phyloP scores from a whole-genome alignment of 1,284 basidiomycete species.

The Entoloma clypeatum region DNA sequence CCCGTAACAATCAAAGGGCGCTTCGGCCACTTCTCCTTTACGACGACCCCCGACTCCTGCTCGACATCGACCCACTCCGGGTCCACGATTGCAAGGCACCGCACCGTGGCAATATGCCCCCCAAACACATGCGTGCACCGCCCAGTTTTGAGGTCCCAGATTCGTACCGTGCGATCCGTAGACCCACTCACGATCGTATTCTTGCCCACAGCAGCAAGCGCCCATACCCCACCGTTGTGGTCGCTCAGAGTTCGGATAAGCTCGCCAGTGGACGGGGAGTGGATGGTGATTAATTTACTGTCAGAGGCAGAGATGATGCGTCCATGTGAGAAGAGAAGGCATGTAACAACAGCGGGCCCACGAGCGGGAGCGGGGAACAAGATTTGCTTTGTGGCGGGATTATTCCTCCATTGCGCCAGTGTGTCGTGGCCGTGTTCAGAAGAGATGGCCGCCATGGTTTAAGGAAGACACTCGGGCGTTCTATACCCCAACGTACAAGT shows the following conservation, averaged over 20 bases:
- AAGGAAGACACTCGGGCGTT: not conserved
- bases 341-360: constrained; percentile 88
- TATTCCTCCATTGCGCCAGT: constrained; percentile 71
- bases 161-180: constrained; percentile 90
- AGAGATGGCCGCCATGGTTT: constrained; percentile 53
- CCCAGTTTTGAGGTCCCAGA: constrained; percentile 84
- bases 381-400: constrained; percentile 69
- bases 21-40: constrained; percentile 78
- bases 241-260: constrained; percentile 75
- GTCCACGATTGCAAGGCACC: constrained; percentile 87
- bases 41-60: constrained; percentile 51
- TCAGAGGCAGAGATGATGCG: constrained; percentile 95
- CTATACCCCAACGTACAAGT: not conserved
- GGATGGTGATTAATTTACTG: constrained; percentile 91
- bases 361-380: constrained; percentile 87
- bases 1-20: constrained; percentile 89
- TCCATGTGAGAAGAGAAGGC: constrained; percentile 87
- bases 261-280: constrained; percentile 77
- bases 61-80: constrained; percentile 77
- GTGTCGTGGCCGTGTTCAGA: constrained; percentile 84
- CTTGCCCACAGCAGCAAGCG: constrained; percentile 77
- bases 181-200: constrained; percentile 90
- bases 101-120: constrained; percentile 91
- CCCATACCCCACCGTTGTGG: constrained; percentile 96
- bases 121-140: constrained; percentile 87